phyloP scores from a whole-genome alignment of 495 filamentous ascomycete species.

The Aspergillus funiculosus region DNA sequence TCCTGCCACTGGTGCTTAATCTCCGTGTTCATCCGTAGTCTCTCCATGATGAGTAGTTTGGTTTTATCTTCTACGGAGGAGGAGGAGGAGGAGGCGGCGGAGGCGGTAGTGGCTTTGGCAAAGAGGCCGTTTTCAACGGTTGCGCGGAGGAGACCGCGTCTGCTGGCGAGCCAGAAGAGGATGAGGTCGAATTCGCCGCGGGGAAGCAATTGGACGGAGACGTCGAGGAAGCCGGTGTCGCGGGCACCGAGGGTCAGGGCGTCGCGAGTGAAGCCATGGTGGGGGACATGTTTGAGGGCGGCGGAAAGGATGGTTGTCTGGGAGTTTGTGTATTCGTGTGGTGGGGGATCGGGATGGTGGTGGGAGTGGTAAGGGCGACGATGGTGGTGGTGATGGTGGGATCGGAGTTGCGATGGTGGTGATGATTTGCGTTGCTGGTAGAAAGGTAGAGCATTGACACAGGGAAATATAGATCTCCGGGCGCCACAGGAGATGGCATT shows the following conservation, averaged over 20 bases:
- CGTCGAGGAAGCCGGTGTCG: constrained; percentile 79
- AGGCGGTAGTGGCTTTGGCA: too few species aligned
- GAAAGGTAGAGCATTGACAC: neutral
- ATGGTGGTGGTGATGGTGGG: neutral
- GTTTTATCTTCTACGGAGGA: constrained; percentile 52
- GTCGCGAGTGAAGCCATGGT: constrained; percentile 69
- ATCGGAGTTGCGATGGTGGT: constrained; percentile 2
- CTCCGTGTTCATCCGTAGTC: constrained; percentile 64
- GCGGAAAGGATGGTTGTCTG: constrained; percentile 76
- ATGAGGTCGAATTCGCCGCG: constrained; percentile 75
- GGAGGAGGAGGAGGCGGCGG: constrained; percentile 13
- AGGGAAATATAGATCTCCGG: constrained; percentile 5
- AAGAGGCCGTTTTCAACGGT: constrained; percentile 42
- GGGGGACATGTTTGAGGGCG: constrained; percentile 70
- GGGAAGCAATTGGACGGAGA: constrained; percentile 75
- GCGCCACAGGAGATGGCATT: constrained; percentile 1
- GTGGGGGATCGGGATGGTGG: constrained; percentile 49
- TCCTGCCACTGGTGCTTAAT: constrained; percentile 77
- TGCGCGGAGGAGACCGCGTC: constrained; percentile 52
- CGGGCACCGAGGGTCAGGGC: constrained; percentile 71
- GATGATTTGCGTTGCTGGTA: constrained; percentile 8
- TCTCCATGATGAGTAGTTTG: constrained; percentile 58
- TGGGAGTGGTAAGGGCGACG: constrained; percentile 66
- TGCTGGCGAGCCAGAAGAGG: constrained; percentile 69
- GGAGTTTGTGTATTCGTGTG: constrained; percentile 56